These are phyloP conservation scores for Colletotrichum sp. DNA, from an alignment of 2,329 filamentous ascomycete genomes.

Conservation along the genomic window DNA sequence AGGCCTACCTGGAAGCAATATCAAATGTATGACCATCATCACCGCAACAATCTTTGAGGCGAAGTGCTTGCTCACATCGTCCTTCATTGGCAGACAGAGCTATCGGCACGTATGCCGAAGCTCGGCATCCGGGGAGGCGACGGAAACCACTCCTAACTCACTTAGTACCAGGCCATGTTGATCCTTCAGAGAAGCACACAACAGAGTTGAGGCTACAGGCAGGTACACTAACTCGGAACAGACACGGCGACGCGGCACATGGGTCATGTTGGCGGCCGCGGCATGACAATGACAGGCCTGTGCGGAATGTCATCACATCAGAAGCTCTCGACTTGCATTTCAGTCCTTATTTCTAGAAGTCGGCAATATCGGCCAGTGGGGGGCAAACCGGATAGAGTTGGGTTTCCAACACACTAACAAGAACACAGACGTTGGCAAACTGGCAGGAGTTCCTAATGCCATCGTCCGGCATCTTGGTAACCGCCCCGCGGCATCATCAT, in stretches of 20 bases:
- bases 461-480: not conserved
- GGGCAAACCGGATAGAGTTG: not conserved
- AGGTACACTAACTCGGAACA: constrained; percentile 2
- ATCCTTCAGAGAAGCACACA: constrained; percentile 1
- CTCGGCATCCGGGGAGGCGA: not conserved
- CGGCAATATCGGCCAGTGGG: not conserved
- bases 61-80: not conserved
- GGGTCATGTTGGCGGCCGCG: not conserved
- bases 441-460: not conserved
- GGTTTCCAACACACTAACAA: not conserved
- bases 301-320: not conserved
- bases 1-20: not conserved
- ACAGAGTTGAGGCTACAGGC: constrained; percentile 9
- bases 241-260: constrained; percentile 4
- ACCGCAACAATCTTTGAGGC: not conserved
- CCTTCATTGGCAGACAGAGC: not conserved
- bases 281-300: constrained; percentile 3
- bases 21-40: not conserved
- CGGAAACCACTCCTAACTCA: not conserved
- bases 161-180: not conserved
- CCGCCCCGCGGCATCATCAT: not conserved
- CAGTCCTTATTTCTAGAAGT: not conserved
- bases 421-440: not conserved
- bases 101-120: constrained; percentile 5
- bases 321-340: not conserved